phyloP scores from a whole-genome alignment of 2,329 filamentous ascomycete species.

The Botryotinia narcissicola region DNA sequence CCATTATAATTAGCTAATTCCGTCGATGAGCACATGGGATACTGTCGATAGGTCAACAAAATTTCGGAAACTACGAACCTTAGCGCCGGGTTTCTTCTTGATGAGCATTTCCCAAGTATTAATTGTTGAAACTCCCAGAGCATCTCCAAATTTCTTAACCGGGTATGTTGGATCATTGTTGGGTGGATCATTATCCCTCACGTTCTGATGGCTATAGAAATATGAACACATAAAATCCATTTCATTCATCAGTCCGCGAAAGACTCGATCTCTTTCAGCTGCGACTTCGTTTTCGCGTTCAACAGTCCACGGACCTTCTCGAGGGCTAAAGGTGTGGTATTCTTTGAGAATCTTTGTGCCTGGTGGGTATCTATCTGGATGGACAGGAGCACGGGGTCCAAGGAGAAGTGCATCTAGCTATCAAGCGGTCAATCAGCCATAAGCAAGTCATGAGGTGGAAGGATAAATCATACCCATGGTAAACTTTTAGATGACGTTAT shows the following conservation, averaged over 20 bases:
- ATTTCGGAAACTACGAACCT: not conserved
- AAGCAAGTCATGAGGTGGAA: no score
- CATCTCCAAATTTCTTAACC: not conserved
- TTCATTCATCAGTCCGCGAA: not conserved
- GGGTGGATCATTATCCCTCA: not conserved
- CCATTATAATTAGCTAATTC: not conserved
- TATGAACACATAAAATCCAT: conserved; percentile 6
- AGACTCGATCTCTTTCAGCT: not conserved
- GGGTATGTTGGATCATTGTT: not conserved
- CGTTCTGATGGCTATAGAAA: conserved; percentile 2
- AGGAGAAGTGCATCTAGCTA: conserved; percentile 7
- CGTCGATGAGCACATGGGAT: not conserved
- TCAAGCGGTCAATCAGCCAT: not conserved
- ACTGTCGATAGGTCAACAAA: not conserved
- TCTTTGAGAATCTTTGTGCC: not conserved
- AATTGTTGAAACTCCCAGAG: not conserved
- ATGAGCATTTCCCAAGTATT: conserved; percentile 7
- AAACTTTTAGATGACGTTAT: not conserved
- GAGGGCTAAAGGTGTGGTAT: not conserved
- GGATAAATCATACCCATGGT: not conserved
- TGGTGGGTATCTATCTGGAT: not conserved
- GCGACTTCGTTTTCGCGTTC: not conserved
- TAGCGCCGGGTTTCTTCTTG: not conserved
- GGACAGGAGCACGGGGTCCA: not conserved
- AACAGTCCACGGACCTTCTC: not conserved